Evolutionary conservation across 169 alveolate species (phyloP).

Genomic region (Blepharisma undulans): DNA sequence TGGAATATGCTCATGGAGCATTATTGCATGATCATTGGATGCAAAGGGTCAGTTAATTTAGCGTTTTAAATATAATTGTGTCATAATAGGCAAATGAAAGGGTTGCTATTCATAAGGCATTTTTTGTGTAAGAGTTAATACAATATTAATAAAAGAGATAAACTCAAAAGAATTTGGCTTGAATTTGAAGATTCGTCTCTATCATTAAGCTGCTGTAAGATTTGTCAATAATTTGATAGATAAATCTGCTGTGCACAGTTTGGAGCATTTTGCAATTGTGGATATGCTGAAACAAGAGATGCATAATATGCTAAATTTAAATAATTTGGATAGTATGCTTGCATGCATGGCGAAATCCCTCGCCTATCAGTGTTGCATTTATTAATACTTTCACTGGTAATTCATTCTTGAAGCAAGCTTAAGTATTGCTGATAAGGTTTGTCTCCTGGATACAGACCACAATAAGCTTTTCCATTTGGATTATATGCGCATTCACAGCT

Average conservation of each 20-base stretch:
- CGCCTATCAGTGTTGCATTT: slow-evolving; percentile 30
- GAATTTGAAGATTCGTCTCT: neutral
- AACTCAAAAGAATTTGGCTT: neutral
- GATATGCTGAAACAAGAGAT: neutral
- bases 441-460: slow-evolving; percentile 33
- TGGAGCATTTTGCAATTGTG: slow-evolving; percentile 1
- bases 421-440: slow-evolving; percentile 12
- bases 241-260: neutral
- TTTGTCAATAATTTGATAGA: neutral
- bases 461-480: slow-evolving; percentile 1
- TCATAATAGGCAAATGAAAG: neutral
- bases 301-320: neutral
- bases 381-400: neutral
- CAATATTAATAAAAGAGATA: neutral
- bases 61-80: neutral
- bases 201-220: neutral
- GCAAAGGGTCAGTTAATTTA: slow-evolving; percentile 5
- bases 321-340: neutral
- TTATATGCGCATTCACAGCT: slow-evolving; percentile 30
- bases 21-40: slow-evolving; percentile 62
- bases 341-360: neutral
- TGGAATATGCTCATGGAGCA: slow-evolving; percentile 73
- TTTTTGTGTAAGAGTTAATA: neutral
- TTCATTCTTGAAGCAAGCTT: neutral
- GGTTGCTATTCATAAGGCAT: neutral